Percentiles rank a stretch among this genome's conserved stretches.
These are phyloP conservation scores for Athelia psychrophila DNA, from an alignment of 1,284 basidiomycete species.

Conservation along the genomic window DNA sequence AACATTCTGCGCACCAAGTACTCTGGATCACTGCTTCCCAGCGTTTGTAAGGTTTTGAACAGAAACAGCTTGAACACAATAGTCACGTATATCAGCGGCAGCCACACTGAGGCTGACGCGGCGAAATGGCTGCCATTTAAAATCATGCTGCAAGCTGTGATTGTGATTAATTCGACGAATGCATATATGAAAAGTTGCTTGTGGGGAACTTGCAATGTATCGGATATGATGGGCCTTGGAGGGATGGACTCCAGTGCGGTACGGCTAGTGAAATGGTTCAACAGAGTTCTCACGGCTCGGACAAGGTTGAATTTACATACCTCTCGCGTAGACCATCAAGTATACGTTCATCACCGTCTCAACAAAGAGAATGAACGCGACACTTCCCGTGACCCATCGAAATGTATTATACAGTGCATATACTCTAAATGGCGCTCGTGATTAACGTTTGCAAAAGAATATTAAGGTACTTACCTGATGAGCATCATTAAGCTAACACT, in stretches of 20 bases:
- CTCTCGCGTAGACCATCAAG: conserved; percentile 28
- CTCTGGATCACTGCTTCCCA: conserved; percentile 22
- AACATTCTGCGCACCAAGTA: conserved; percentile 32
- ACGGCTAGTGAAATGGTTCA: conserved; percentile 14
- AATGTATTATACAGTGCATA: conserved; percentile 23
- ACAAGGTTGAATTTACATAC: conserved; percentile 11
- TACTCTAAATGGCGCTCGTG: conserved; percentile 20
- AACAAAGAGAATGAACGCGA: conserved; percentile 24
- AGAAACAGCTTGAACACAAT: conserved; percentile 35
- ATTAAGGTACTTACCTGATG: conserved; percentile 31
- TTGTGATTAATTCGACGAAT: too few relatives aligned
- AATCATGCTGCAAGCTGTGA: conserved; percentile 39
- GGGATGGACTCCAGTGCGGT: neutral
- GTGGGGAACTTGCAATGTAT: conserved; percentile 13
- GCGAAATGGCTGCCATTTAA: conserved; percentile 12
- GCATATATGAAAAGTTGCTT: neutral
- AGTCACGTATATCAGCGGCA: conserved; percentile 45
- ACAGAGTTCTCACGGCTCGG: neutral
- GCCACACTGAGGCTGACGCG: conserved; percentile 41
- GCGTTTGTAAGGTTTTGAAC: conserved; percentile 26
- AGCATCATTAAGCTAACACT: conserved; percentile 44
- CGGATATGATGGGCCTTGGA: neutral
- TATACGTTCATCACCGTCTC: conserved; percentile 37
- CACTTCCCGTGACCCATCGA: conserved; percentile 18
- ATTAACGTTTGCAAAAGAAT: neutral